phyloP scores from a whole-genome alignment of 2,329 filamentous ascomycete genomes.

The Gnomoniopsis smithogilvyi region DNA sequence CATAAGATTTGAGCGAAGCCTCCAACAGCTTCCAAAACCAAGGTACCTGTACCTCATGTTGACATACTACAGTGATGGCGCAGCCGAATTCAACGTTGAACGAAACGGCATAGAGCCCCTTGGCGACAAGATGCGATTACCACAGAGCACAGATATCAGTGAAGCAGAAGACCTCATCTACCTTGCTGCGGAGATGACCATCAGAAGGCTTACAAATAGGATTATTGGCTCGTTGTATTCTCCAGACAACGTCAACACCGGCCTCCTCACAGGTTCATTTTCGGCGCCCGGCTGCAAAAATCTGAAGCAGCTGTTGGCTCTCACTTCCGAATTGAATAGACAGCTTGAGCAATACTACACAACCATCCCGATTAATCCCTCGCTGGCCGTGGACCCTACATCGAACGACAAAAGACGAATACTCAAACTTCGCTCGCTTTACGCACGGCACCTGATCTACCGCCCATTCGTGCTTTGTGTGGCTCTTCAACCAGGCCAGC shows the following conservation, averaged over 20 bases:
- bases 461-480: conserved; percentile 50
- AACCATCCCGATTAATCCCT: conserved; percentile 44
- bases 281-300: conserved; percentile 23
- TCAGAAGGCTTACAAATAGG: conserved; percentile 38
- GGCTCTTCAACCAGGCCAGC: conserved; percentile 22
- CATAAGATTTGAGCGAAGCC: too few species aligned
- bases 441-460: conserved; percentile 66
- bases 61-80: conserved; percentile 53
- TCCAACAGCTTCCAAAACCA: too few species aligned
- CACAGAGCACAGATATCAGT: conserved; percentile 28
- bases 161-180: conserved; percentile 34
- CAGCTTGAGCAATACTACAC: conserved; percentile 36
- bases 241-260: conserved; percentile 24
- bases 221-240: conserved; percentile 39
- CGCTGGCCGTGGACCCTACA: conserved; percentile 51
- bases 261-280: conserved; percentile 19
- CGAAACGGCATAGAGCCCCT: conserved; percentile 36
- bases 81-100: conserved; percentile 56
- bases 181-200: conserved; percentile 39
- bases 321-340: conserved; percentile 34
- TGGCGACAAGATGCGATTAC: conserved; percentile 33
- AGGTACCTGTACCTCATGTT: conserved; percentile 17
- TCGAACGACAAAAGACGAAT: conserved; percentile 62
- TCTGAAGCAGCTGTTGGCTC: conserved; percentile 27
- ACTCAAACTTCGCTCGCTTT: conserved; percentile 71